Evolutionary conservation across 495 filamentous ascomycete genomes (phyloP).

Genomic region (Neurospora africana): DNA sequence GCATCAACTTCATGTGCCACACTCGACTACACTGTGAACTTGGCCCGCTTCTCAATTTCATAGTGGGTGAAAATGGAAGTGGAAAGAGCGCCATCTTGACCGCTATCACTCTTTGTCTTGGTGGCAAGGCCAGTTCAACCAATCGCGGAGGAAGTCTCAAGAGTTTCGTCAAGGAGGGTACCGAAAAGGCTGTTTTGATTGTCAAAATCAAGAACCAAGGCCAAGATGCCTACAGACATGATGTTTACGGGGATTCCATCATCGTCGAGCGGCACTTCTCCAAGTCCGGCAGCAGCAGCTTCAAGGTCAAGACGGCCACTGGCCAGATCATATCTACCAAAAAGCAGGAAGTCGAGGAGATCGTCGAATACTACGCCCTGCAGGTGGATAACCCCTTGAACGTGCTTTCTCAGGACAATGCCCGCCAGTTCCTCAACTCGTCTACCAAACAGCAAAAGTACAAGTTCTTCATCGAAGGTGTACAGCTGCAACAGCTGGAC

Average conservation of each 20-base stretch:
- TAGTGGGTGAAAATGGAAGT: slow-evolving; percentile 94
- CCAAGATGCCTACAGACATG: slow-evolving; percentile 69
- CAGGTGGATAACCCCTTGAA: slow-evolving; percentile 98
- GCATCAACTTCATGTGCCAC: slow-evolving; percentile 95
- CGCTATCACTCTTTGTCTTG: slow-evolving; percentile 85
- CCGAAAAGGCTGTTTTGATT: slow-evolving; percentile 45
- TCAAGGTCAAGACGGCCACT: slow-evolving; percentile 69
- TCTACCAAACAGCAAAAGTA: slow-evolving; percentile 80
- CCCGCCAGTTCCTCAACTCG: slow-evolving; percentile 81
- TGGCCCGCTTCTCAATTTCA: slow-evolving; percentile 92
- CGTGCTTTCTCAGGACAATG: slow-evolving; percentile 92
- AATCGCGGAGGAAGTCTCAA: slow-evolving; percentile 89
- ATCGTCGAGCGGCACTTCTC: slow-evolving; percentile 83
- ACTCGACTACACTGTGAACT: slow-evolving; percentile 65
- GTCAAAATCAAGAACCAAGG: slow-evolving; percentile 88
- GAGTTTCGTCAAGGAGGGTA: slow-evolving; percentile 83
- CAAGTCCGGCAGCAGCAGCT: slow-evolving; percentile 64
- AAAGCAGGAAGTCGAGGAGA: slow-evolving; percentile 80
- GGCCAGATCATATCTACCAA: slow-evolving; percentile 70
- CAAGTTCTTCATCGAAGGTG: slow-evolving; percentile 92
- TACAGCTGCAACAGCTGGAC: slow-evolving; percentile 85
- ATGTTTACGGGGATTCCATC: slow-evolving; percentile 77
- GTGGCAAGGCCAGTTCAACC: slow-evolving; percentile 89
- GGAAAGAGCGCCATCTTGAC: slow-evolving; percentile 98
- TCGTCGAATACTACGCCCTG: slow-evolving; percentile 83